Evolutionary conservation across 768 basidiomycete species (phyloP).

Genomic region (Naganishia vishniacii): DNA sequence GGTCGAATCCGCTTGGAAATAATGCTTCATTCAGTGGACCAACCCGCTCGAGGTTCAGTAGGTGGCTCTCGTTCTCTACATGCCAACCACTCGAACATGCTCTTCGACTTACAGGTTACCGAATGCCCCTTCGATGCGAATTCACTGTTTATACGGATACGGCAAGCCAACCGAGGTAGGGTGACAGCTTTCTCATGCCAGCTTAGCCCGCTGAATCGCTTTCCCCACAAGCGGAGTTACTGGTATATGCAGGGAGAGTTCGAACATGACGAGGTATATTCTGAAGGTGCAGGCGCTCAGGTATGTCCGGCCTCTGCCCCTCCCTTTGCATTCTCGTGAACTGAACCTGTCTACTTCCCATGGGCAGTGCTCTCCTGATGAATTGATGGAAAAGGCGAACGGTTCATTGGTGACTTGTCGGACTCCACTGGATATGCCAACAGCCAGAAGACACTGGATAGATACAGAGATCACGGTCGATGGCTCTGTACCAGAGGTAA

Average conservation of each 20-base stretch:
- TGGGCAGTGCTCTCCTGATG: constrained; percentile 21
- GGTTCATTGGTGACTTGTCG: constrained; percentile 46
- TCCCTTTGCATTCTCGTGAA: neutral
- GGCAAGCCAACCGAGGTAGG: constrained; percentile 79
- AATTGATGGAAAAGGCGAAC: constrained; percentile 10
- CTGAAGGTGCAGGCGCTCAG: constrained; percentile 39
- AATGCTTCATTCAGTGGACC: constrained; percentile 57
- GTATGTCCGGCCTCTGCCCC: constrained; percentile 22
- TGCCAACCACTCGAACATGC: neutral
- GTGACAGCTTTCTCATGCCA: constrained; percentile 53
- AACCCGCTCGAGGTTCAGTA: constrained; percentile 60
- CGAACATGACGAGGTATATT: constrained; percentile 59
- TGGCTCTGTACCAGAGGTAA: constrained; percentile 40
- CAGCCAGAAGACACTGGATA: constrained; percentile 68
- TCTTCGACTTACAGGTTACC: constrained; percentile 59
- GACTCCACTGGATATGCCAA: constrained; percentile 56
- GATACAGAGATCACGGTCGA: constrained; percentile 76
- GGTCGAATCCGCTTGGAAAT: neutral
- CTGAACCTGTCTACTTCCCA: neutral
- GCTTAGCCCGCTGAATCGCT: no score
- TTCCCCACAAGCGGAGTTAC: constrained; percentile 80
- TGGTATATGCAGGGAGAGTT: constrained; percentile 74
- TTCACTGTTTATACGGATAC: constrained; percentile 88
- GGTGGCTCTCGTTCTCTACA: constrained; percentile 7
- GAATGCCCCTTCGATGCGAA: constrained; percentile 81